Base-by-base conservation (phyloP, 306 rosid species). In the Prosopis cineraria region DNA sequence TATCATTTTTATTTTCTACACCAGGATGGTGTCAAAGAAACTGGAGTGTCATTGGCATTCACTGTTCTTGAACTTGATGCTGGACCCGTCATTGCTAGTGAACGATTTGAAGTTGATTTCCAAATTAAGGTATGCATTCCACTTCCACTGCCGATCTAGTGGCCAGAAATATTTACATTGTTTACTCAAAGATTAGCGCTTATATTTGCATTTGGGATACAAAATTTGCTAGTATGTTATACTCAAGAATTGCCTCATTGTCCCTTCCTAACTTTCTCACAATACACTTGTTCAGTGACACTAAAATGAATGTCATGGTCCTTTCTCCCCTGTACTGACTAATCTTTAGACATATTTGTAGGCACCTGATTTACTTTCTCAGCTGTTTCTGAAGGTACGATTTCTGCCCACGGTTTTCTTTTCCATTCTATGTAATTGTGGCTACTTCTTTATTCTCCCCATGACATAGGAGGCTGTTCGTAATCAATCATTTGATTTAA, bases 21-120 rank as follows among this genome's bases (percentile, higher is more conserved):
- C 69, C 77, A 94, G 98, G 97, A 94, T 59, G 98, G 98, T 41
- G 92, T 89, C 67, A 88, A 82, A 72, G 88, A 94, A 82, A 92
- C 95, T 7, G 97, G 98, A 63, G 95, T 94, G 34, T 90, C 97
- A n/a, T 83, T 92, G 66, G 97, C 95, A 75, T 94, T 87, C 83
- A 94, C 98, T 20, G 97, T 94, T 45, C 97, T 91, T 59, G 90
- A 90, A 39, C 88, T 94, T 27, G 97, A 94, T 90, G 92, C 95
- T 79, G 98, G 98, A 80, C 98, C 97, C 37, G 22, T 94, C 74
- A 94, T 94, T 85, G 86, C 98, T 73, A 65, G 52, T 72, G 78
- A 90, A 82, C 86, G 82, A 36, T 11, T 83, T 73, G 82, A 84
- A 83, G 87, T 92, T 70, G 92, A 90, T 75, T 86, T 89, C 81